phyloP scores from a whole-genome alignment of 2,329 filamentous ascomycete genomes.

The Botrytis medusae region DNA sequence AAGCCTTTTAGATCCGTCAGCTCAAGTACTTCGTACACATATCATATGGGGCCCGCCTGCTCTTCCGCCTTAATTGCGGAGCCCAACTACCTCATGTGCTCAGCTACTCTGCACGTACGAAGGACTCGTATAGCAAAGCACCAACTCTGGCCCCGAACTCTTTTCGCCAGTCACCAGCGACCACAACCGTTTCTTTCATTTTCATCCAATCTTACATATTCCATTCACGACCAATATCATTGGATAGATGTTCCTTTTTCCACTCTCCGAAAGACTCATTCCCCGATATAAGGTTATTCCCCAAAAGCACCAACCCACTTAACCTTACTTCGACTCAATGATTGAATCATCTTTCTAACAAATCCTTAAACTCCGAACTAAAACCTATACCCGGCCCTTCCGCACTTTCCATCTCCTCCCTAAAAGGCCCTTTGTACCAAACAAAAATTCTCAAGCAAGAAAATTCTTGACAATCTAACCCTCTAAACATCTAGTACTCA shows the following conservation, averaged over 20 bases:
- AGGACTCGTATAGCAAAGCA: not conserved
- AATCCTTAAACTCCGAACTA: not conserved
- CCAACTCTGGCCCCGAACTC: not conserved
- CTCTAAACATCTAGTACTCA: not conserved
- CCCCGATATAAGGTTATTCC: not conserved
- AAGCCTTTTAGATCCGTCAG: not conserved
- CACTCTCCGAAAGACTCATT: not conserved
- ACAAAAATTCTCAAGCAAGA: not conserved
- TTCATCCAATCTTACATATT: not conserved
- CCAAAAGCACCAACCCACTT: not conserved
- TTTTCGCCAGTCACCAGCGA: not conserved
- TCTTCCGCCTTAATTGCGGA: constrained; percentile 8
- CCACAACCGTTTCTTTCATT: no score
- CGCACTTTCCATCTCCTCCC: not conserved
- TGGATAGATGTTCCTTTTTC: not conserved
- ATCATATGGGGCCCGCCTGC: not conserved
- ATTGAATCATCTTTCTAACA: not conserved
- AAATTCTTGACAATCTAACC: not conserved
- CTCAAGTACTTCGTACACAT: not conserved
- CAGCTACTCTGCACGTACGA: not conserved
- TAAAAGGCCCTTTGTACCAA: not conserved
- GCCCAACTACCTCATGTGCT: not conserved
- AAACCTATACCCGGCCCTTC: not conserved
- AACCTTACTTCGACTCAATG: not conserved
- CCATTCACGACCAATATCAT: not conserved